Conservation (phyloP, 495 filamentous ascomycete genomes). For the Hypoxylon cercidicola region DNA sequence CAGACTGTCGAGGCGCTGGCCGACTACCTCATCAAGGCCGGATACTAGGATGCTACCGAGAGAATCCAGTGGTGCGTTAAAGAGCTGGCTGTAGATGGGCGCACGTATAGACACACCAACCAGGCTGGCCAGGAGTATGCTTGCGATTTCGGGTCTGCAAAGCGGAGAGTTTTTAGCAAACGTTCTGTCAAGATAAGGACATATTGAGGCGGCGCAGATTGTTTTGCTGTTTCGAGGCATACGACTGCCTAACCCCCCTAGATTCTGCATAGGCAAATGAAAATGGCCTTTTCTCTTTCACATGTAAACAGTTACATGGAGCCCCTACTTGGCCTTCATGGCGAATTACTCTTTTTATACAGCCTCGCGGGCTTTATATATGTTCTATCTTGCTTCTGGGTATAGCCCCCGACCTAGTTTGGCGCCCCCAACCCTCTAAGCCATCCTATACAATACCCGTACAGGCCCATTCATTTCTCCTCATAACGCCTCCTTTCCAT, state of each 20-base stretch:
- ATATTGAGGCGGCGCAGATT: conserved; percentile 24
- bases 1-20: conserved; percentile 73
- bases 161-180: conserved; percentile 32
- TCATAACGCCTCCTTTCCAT: conserved; percentile 21
- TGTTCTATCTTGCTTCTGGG: conserved; percentile 41
- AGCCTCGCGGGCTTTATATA: conserved; percentile 33
- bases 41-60: conserved; percentile 65
- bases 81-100: conserved; percentile 13
- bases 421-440: conserved; percentile 26
- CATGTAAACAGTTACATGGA: conserved; percentile 36
- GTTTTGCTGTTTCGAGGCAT: conserved; percentile 30
- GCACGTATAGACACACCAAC: conserved; percentile 15
- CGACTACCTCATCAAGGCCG: conserved; percentile 76
- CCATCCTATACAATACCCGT: conserved; percentile 37
- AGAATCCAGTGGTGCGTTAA: not conserved
- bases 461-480: conserved; percentile 16
- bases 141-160: conserved; percentile 25
- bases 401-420: conserved; percentile 32
- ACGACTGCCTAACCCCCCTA: conserved; percentile 24
- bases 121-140: conserved; percentile 20
- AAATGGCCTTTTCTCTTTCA: conserved; percentile 31
- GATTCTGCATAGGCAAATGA: conserved; percentile 51
- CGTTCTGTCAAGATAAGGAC: conserved; percentile 32
- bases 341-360: conserved; percentile 18
- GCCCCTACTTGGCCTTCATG: conserved; percentile 6